phyloP scores from a whole-genome alignment of 73 alveolate genomes.

The Paramecium caudatum region DNA sequence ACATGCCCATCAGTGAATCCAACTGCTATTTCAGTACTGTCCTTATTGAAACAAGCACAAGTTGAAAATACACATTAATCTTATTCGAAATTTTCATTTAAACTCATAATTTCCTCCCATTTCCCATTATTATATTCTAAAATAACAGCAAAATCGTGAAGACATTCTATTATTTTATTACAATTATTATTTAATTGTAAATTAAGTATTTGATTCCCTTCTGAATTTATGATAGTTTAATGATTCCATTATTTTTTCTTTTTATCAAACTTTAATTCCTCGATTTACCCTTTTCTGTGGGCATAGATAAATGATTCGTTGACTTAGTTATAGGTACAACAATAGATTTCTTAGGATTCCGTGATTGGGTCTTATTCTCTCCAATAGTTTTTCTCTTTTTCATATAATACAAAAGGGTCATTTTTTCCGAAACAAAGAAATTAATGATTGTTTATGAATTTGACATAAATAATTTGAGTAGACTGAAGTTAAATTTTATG shows the following conservation, averaged over 20 bases:
- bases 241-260: not conserved
- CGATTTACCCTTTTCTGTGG: not conserved
- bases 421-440: not conserved
- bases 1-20: slow-evolving; percentile 46
- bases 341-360: not conserved
- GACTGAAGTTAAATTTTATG: too few relatives aligned
- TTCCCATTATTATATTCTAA: not conserved
- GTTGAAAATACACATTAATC: slow-evolving; percentile 39
- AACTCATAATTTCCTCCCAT: not conserved
- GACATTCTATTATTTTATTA: not conserved
- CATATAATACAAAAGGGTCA: not conserved
- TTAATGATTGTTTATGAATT: not conserved
- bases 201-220: slow-evolving; percentile 8
- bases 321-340: not conserved
- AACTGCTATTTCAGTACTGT: not conserved
- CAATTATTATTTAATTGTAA: not conserved
- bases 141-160: slow-evolving; percentile 5
- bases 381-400: not conserved
- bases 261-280: not conserved
- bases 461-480: too few relatives aligned
- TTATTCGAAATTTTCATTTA: slow-evolving; percentile 10
- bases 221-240: slow-evolving; percentile 7
- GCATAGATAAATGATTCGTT: not conserved
- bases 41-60: not conserved
- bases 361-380: not conserved